A percentile compares a stretch with the other conserved stretches of the same genome.
phyloP scores from a whole-genome alignment of 306 rosid genomes.

The Ochetophila trinervis region DNA sequence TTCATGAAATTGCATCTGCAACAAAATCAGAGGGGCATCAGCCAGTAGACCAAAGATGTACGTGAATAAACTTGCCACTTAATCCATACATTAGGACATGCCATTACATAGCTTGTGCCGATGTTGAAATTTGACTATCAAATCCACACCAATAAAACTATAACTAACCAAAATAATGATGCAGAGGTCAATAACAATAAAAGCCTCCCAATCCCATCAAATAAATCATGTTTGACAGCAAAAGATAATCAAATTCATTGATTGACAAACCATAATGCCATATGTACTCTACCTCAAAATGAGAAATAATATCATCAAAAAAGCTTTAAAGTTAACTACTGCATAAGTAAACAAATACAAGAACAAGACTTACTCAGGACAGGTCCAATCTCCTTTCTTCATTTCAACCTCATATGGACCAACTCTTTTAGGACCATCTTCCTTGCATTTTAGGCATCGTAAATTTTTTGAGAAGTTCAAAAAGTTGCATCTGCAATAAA shows the following conservation, averaged over 20 bases:
- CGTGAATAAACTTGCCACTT: too few species aligned
- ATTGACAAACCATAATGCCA: neutral
- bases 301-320: too few species aligned
- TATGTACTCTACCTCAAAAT: too few species aligned
- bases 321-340: neutral
- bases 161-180: neutral
- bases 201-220: neutral
- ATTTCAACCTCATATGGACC: slow-evolving; percentile 33
- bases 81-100: too few species aligned
- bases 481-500: slow-evolving; percentile 67
- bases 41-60: slow-evolving; percentile 16
- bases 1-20: slow-evolving; percentile 83
- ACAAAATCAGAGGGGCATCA: slow-evolving; percentile 28
- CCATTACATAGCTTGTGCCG: too few species aligned
- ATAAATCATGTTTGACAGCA: too few species aligned
- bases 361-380: slow-evolving; percentile 58
- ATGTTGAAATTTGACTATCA: neutral
- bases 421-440: slow-evolving; percentile 52
- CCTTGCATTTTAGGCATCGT: slow-evolving; percentile 58
- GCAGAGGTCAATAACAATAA: neutral
- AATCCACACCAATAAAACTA: too few species aligned
- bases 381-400: slow-evolving; percentile 86
- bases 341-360: neutral
- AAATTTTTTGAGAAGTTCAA: slow-evolving; percentile 68
- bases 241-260: neutral